A percentile compares a stretch with the other conserved stretches of the same genome.
These are phyloP conservation scores for Yamadazyma membranifaciens DNA, from an alignment of 1,139 yeast species.

Conservation along the genomic window DNA sequence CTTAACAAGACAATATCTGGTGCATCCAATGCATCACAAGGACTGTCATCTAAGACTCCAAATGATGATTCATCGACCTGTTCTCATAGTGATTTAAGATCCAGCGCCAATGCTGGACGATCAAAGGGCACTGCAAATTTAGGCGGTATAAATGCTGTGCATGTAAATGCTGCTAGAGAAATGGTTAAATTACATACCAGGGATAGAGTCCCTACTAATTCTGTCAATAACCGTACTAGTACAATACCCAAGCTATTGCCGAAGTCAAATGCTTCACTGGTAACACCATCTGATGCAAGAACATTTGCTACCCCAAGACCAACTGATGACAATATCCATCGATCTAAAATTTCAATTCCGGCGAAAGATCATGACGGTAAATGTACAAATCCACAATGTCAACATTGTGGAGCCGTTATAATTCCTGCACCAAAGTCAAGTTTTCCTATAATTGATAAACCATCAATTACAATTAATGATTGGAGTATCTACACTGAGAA, in stretches of 20 bases:
- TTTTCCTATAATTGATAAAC: slow-evolving; percentile 59
- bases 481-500: slow-evolving; percentile 79
- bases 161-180: slow-evolving; percentile 62
- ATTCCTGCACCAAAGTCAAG: slow-evolving; percentile 71
- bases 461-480: slow-evolving; percentile 62
- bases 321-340: neutral
- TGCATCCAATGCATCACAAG: neutral
- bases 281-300: neutral
- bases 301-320: slow-evolving; percentile 3
- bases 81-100: neutral
- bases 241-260: neutral
- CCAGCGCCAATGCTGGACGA: too few species aligned
- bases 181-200: slow-evolving; percentile 49
- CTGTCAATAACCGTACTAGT: slow-evolving; percentile 2
- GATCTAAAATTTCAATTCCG: slow-evolving; percentile 24
- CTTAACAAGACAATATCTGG: too few species aligned
- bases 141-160: slow-evolving; percentile 51
- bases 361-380: slow-evolving; percentile 31
- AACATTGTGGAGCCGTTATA: slow-evolving; percentile 66
- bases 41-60: neutral
- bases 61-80: neutral
- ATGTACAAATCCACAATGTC: slow-evolving; percentile 55
- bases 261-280: neutral
- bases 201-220: slow-evolving; percentile 23
- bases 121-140: neutral